Conservation (phyloP, 2,329 filamentous ascomycete species). For the Aspergillus hortae region DNA sequence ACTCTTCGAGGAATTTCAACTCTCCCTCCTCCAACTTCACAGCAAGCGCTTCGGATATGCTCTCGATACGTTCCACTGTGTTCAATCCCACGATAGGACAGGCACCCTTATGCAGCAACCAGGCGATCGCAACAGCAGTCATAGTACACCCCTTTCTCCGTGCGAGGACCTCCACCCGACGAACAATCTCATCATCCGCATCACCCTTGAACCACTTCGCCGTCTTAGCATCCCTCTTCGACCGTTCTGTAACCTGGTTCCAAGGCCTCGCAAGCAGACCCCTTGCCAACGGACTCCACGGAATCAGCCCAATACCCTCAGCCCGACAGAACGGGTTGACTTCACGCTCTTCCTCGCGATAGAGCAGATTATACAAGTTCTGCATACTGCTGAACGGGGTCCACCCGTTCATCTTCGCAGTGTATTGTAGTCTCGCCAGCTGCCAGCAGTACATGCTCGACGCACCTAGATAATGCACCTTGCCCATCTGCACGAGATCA, state of each 20-base stretch:
- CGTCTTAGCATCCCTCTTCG: neutral
- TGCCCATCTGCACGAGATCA: conserved; percentile 56
- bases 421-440: conserved; percentile 48
- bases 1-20: too few relatives aligned
- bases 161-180: conserved; percentile 12
- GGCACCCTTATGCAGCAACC: conserved; percentile 18
- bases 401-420: conserved; percentile 54
- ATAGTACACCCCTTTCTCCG: conserved; percentile 16
- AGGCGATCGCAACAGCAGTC: conserved; percentile 20
- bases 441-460: conserved; percentile 11
- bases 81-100: conserved; percentile 25
- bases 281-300: conserved; percentile 27
- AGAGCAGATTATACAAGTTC: conserved; percentile 17
- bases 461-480: conserved; percentile 53
- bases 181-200: conserved; percentile 11
- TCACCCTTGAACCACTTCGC: neutral
- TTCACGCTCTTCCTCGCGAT: conserved; percentile 25
- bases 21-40: too few relatives aligned
- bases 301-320: conserved; percentile 17
- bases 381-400: conserved; percentile 60
- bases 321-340: conserved; percentile 20
- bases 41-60: too few relatives aligned
- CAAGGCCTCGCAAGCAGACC: conserved; percentile 28
- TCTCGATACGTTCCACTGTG: conserved; percentile 18
- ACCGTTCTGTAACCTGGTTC: neutral